A percentile compares a stretch with the other conserved stretches of the same genome.
Evolutionary conservation across 2,329 filamentous ascomycete genomes (phyloP).

Genomic region (Apiospora aurea): DNA sequence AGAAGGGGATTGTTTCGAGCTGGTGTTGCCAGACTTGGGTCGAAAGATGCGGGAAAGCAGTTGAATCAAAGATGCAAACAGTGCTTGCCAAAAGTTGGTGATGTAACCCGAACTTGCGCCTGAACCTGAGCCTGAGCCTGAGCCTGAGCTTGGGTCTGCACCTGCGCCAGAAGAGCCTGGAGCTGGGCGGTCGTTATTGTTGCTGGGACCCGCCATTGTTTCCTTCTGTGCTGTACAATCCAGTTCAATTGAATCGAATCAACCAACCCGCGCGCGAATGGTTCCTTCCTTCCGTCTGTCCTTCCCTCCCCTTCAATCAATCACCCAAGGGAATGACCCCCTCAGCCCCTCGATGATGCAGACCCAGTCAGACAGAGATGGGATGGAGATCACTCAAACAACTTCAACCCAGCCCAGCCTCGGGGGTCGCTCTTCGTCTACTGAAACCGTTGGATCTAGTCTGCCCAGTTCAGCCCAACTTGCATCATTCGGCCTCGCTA

Average conservation of each 20-base stretch:
- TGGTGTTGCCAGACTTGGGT: conserved; percentile 30
- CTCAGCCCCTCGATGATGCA: not conserved
- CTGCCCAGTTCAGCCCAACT: not conserved
- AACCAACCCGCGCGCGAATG: not conserved
- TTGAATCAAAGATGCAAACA: conserved; percentile 39
- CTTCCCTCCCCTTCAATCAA: not conserved
- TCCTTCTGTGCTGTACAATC: not conserved
- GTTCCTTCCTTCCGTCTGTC: not conserved
- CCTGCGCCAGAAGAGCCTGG: not conserved
- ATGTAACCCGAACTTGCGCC: conserved; percentile 40
- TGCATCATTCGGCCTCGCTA: not conserved
- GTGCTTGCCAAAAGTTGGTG: conserved; percentile 41
- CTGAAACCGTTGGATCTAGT: conserved; percentile 6
- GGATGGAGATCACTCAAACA: not conserved
- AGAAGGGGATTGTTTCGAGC: conserved; percentile 30
- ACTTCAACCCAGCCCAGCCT: not conserved
- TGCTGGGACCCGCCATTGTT: conserved; percentile 22
- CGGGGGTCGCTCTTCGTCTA: not conserved
- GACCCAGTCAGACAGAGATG: not conserved
- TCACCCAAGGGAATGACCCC: not conserved
- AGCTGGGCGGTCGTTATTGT: not conserved
- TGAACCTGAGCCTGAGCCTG: conserved; percentile 32
- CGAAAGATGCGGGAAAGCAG: conserved; percentile 39
- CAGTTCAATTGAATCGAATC: not conserved
- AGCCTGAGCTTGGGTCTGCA: not conserved